Base-by-base conservation (phyloP, 345 rosid genomes). In the Kandelia obovata region DNA sequence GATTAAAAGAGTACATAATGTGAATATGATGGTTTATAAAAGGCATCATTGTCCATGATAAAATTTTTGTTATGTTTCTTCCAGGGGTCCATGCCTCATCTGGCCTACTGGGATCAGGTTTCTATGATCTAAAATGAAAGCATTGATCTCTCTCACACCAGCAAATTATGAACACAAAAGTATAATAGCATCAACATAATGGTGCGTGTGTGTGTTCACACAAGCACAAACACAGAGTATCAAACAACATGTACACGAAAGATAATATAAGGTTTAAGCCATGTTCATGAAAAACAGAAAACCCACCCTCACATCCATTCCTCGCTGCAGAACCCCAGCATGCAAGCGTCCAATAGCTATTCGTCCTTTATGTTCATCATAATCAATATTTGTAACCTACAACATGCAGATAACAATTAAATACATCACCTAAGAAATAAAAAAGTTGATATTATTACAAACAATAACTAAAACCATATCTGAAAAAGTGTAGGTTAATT, bases 351-450 rank as follows among this genome's bases (percentile, higher is more conserved):
- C 99, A 72, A 95, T 95, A 68, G 93, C 99, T 78, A 95, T 88
- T 20, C 99, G 88, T 70, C 98, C 97, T 86, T 94, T 94, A 80
- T 94, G 99, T 71, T 91, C 97, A 72, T 91, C 99, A 78, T 88
- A 95, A 72, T 95, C 99, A 10, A 94, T 74, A 78, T 87, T 94
- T 83, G 98, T 94, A 28, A 79, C 97, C 98, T 91, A 71, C 68
- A 61, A 74, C 19, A 70, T 49, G 65, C 43, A 30, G 60, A 64
- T 5, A 23, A 19, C 35, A 70, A 69, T 30, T 53, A 79, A 16
- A 37, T n/a, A 30, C 35, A 47, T 1, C 21, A 65, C 28, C 53
- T 17, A 65, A 47, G 67, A 65, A 27, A 62, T 47, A 61, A 49
- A 26, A 72, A 6, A 4, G 25, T 57, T 59, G 49, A 43, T 11